Evolutionary conservation across 2,329 filamentous ascomycete genomes (phyloP), one percentile per base, ranked within the genome.

Genomic region (Colletotrichum sp.): DNA sequence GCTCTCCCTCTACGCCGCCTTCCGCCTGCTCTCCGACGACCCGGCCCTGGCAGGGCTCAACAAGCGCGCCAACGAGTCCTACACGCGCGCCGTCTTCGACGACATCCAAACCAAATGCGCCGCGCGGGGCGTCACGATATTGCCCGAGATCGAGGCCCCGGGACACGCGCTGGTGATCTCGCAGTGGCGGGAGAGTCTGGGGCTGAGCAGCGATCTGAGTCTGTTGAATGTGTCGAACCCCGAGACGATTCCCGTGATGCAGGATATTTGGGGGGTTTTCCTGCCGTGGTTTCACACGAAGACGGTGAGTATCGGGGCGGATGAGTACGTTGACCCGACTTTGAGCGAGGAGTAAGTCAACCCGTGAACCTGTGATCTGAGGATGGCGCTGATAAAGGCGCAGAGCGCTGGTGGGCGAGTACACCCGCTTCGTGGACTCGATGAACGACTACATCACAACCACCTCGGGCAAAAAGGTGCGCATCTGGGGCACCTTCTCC

Each of bases 71-170:
- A 92, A 92, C 74, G 90, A 92, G 78, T 91, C 90, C 1, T 90
- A 91, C 61, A 88, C 87, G 1, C 83, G 85, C 8, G 80, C 82
- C 0, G 86, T 90, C 8, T 91, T 91, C 75, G 88, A 90, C 25
- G 82, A 86, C 2, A 86, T 93, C 8, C 89, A 92, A 77, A 78
- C 80, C 0, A 83, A 85, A 55, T 92, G 91, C 76, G 90, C 87
- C 0, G 81, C 85, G 1, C 85, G 90, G 6, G 91, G 91, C 6
- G 87, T 93, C 2, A 91, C 90, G 1, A 83, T 93, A 2, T 85
- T 92, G 6, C 90, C 91, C 0, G 91, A 92, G 79, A 91, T 92
- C 28, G 91, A 93, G 79, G 86, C 89, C 1, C 91, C 91, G 0
- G 91, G 90, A 0, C 91, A 93, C 75, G 87, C 88, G 2, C 81